Conservation (phyloP, 345 rosid species). For the Anastatica hierochuntica region DNA sequence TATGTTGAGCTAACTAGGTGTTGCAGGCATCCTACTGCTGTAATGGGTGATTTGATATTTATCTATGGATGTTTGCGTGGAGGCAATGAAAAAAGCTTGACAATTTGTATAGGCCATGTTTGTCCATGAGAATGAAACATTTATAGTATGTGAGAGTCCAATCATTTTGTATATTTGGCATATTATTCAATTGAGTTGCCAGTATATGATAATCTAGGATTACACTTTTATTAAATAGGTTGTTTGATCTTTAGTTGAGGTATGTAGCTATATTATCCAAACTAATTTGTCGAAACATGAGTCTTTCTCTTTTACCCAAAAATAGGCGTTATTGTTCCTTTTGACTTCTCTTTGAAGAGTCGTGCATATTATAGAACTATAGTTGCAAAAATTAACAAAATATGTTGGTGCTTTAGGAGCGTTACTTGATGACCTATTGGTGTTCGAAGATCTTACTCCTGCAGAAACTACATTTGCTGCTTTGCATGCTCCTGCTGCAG, state of each 20-base stretch:
- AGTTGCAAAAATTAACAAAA: neutral
- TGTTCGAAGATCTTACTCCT: slow-evolving; percentile 92
- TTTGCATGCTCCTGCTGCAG: slow-evolving; percentile 91
- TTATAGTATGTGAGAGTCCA: neutral
- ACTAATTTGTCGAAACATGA: neutral
- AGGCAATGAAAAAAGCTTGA: slow-evolving; percentile 42
- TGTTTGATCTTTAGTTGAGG: slow-evolving; percentile 2
- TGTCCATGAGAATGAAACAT: too few species aligned
- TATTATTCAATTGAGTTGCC: neutral
- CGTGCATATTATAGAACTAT: neutral
- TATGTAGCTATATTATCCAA: neutral
- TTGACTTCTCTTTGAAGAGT: neutral
- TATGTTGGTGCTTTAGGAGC: slow-evolving; percentile 49
- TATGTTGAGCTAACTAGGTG: slow-evolving; percentile 96
- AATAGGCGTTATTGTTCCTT: neutral
- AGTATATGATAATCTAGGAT: too few species aligned
- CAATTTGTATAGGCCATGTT: neutral
- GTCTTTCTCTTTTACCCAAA: neutral
- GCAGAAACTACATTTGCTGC: slow-evolving; percentile 89
- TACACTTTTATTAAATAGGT: neutral
- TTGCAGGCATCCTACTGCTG: slow-evolving; percentile 99
- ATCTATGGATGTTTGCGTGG: slow-evolving; percentile 99
- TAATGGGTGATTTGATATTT: slow-evolving; percentile 86
- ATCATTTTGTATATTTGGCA: neutral
- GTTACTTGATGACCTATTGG: slow-evolving; percentile 93